A percentile compares a stretch with the other conserved stretches of the same genome.
phyloP scores from a whole-genome alignment of 106 monocot species.

The Narthecium ossifragum region DNA sequence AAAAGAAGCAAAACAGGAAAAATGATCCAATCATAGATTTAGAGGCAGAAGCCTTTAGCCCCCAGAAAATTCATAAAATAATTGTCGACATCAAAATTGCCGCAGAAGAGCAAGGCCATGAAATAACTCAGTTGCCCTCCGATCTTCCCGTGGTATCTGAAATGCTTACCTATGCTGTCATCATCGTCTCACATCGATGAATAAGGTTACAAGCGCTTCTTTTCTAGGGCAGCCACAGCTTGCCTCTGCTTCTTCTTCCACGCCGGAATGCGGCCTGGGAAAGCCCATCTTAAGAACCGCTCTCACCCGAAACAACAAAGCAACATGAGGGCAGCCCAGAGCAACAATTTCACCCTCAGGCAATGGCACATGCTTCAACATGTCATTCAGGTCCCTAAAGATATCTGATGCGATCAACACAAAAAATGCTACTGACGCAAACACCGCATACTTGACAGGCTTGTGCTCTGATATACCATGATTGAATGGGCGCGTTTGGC shows the following conservation, averaged over 20 bases:
- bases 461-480: slow-evolving; percentile 87
- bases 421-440: slow-evolving; percentile 71
- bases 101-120: too few relatives aligned
- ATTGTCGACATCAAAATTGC: too few relatives aligned
- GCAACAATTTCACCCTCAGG: slow-evolving; percentile 71
- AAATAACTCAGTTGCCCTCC: too few relatives aligned
- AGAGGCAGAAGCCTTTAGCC: too few relatives aligned
- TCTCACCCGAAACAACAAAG: slow-evolving; percentile 88
- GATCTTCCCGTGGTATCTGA: too few relatives aligned
- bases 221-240: slow-evolving; percentile 28
- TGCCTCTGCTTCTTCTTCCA: slow-evolving; percentile 75
- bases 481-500: slow-evolving; percentile 95
- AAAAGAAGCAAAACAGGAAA: too few relatives aligned
- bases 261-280: slow-evolving; percentile 74
- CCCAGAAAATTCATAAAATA: too few relatives aligned
- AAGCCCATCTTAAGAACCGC: slow-evolving; percentile 67
- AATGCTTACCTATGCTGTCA: too few relatives aligned
- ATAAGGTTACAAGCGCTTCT: slow-evolving; percentile 42
- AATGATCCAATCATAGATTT: too few relatives aligned
- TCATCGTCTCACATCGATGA: too few relatives aligned
- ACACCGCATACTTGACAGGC: slow-evolving; percentile 73
- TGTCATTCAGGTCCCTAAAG: slow-evolving; percentile 82
- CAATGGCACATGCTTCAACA: slow-evolving; percentile 78
- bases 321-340: slow-evolving; percentile 82
- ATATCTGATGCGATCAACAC: slow-evolving; percentile 80